These are phyloP conservation scores for Ogataea trehaloabstinens DNA, from an alignment of 805 yeast genomes.

Conservation along the genomic window DNA sequence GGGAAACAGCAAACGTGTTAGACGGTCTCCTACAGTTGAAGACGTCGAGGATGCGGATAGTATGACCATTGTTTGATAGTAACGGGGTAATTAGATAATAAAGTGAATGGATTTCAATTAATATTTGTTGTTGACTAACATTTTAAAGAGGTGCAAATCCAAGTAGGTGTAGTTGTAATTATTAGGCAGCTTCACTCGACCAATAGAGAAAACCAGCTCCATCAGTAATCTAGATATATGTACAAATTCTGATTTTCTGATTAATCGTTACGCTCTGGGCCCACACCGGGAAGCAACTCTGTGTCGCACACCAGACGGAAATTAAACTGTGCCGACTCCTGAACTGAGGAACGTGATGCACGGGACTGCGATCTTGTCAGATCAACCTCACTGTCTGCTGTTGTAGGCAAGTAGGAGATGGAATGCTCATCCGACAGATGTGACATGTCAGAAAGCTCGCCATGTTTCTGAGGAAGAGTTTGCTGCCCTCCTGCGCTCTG, in stretches of 20 bases:
- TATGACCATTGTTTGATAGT: too few relatives aligned
- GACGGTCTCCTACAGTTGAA: conserved; percentile 17
- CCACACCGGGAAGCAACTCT: conserved; percentile 2
- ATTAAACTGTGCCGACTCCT: not conserved
- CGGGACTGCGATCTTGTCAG: not conserved
- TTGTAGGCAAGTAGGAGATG: too few relatives aligned
- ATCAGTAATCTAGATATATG: too few relatives aligned
- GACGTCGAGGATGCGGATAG: conserved; percentile 22
- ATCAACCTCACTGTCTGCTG: not conserved
- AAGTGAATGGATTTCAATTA: too few relatives aligned
- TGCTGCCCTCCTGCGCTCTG: not conserved
- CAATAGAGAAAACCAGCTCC: too few relatives aligned
- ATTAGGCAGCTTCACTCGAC: too few relatives aligned
- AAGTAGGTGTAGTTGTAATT: too few relatives aligned
- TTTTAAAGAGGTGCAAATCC: too few relatives aligned
- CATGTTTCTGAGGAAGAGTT: not conserved
- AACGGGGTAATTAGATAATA: too few relatives aligned
- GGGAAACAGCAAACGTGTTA: conserved; percentile 2
- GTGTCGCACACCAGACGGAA: conserved; percentile 3
- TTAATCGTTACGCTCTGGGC: not conserved
- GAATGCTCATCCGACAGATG: not conserved
- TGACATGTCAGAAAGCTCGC: not conserved
- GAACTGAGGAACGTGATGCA: not conserved
- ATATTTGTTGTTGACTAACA: too few relatives aligned
- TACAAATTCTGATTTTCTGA: not conserved